Conservation (phyloP, 2,329 filamentous ascomycete genomes). For the Penicillium sp. region DNA sequence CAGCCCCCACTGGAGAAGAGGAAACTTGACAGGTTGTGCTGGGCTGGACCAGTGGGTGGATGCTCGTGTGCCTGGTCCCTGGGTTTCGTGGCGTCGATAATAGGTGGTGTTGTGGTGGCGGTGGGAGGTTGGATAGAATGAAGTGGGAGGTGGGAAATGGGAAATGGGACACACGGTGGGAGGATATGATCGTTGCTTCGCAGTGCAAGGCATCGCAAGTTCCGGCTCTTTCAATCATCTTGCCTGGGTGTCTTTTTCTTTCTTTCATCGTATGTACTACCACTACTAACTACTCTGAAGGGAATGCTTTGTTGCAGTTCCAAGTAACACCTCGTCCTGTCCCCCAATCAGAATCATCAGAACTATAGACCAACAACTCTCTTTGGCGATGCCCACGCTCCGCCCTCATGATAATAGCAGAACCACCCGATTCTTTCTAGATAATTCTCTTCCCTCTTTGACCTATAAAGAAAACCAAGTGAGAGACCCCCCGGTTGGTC, state of each 20-base stretch:
- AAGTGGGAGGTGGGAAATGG: no score
- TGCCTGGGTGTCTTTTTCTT: neutral
- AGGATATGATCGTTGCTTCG: no score
- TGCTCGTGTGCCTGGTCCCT: neutral
- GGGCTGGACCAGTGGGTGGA: neutral
- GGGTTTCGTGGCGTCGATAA: neutral
- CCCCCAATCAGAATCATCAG: neutral
- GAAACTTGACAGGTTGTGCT: constrained; percentile 1
- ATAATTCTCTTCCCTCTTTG: neutral
- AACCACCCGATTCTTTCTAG: neutral
- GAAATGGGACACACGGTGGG: neutral
- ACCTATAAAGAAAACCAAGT: neutral
- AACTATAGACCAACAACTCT: neutral
- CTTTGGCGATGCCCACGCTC: neutral
- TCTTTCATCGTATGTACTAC: neutral
- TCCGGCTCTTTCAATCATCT: neutral
- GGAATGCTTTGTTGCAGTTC: neutral
- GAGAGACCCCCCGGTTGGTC: neutral
- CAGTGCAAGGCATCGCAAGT: no score
- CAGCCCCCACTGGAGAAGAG: constrained; percentile 10
- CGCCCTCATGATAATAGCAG: neutral
- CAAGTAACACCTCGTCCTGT: neutral
- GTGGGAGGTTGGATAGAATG: no score
- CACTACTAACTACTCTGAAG: no score
- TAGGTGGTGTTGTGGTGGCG: neutral